Evolutionary conservation across 1,284 basidiomycete genomes (phyloP), one percentile per base, ranked within the genome.

Genomic region (Ustilago nuda): DNA sequence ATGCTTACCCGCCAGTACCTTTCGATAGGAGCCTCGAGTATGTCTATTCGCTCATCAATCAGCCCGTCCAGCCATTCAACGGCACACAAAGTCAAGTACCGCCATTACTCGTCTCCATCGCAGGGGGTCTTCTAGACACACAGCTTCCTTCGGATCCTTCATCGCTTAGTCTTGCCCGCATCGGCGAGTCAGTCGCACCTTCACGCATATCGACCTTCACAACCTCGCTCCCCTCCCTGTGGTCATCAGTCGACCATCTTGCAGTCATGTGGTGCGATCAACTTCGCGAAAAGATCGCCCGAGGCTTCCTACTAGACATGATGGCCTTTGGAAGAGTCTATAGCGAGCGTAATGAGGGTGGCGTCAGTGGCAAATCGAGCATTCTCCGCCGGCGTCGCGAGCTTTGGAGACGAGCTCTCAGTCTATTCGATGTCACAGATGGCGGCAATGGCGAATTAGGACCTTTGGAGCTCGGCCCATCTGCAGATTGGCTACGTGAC

Each of bases 261-360:
- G 95, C 94, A 62, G 96, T 98, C 90, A 93, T 98, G 12, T 99
- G 97, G 97, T 99, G 97, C 85, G 94, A 98, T 86, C 97, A 99
- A 86, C 91, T 98, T 17, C 91, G 97, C 35, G 93, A 92, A 91
- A 90, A 91, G 39, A 88, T 98, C 15, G 96, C 95, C 3, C 61
- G 80, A 1, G 79, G 67, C 32, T 57, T 81, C 32, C 59, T 84
- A 17, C 65, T 78, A n/a, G 76, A 79, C 52, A 70, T 73, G 53
- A 65, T 60, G 61, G 69, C 66, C 4, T 82, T 76, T 32, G 78
- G 76, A 15, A 66, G 66, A 15, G 46, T 76, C 17, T 53, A 64
- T 2, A 69, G 67, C 45, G 61, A 65, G 15, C 75, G 80, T 30
- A 60, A 37, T 9, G 41, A 36, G 5, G 66, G 71, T 3, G 66